Conservation (phyloP, 2,329 filamentous ascomycete genomes). For the Botryotinia convoluta region DNA sequence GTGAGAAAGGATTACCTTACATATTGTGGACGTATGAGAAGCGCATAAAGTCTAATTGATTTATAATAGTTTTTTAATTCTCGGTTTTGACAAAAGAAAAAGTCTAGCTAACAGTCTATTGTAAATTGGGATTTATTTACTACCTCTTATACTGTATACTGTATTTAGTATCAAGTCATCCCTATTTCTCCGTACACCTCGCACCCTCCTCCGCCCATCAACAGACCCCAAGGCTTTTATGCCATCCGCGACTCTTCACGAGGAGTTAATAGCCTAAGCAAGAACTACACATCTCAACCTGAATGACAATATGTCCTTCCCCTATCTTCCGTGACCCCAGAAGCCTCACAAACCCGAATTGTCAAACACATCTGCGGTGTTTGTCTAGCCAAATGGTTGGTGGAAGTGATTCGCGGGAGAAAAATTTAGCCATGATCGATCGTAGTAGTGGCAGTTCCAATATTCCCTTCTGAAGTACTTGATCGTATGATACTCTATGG, state of each 20-base stretch:
- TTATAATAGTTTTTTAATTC: background rate
- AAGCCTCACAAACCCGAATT: background rate
- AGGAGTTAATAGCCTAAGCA: background rate
- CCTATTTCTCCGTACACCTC: background rate
- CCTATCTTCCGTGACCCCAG: background rate
- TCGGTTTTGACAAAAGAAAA: background rate
- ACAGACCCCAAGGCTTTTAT: background rate
- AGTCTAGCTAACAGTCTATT: background rate
- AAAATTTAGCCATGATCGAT: background rate
- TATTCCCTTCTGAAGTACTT: background rate
- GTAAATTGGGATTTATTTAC: background rate
- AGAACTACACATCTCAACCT: background rate
- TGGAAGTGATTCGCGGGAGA: background rate
- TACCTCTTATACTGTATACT: background rate
- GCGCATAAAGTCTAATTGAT: background rate
- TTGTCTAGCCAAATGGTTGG: background rate
- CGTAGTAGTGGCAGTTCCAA: accelerated
- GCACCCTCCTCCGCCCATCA: background rate
- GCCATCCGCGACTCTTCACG: background rate
- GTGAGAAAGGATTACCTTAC: too few species aligned
- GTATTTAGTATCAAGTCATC: background rate
- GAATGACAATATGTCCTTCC: accelerated
- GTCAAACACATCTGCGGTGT: background rate
- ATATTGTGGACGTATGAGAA: background rate
- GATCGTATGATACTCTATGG: background rate